Percentiles rank a stretch among this genome's conserved stretches.
These are phyloP conservation scores for Pelagomonas calceolata DNA, from an alignment of 108 stramenopile species.

Conservation along the genomic window DNA sequence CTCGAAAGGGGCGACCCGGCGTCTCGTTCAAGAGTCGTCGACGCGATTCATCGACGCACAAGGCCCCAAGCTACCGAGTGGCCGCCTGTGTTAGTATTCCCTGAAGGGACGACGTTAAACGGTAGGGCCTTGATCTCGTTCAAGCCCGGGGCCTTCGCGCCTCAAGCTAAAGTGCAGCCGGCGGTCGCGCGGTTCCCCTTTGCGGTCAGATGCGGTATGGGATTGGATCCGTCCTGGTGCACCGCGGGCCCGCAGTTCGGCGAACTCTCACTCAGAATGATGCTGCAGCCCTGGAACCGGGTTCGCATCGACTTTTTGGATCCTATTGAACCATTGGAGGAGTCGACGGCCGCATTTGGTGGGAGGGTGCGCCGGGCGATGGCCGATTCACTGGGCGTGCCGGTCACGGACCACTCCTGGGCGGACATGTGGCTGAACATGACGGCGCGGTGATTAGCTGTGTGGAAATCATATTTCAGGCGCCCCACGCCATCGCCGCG, in stretches of 20 bases:
- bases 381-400: constrained; percentile 14
- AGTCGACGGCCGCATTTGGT: constrained; percentile 15
- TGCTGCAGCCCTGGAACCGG: constrained; percentile 11
- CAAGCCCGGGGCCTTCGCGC: constrained; percentile 19
- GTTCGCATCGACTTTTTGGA: constrained; percentile 14
- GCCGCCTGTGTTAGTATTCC: constrained; percentile 17
- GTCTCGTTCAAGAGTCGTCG: neutral
- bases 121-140: constrained; percentile 17
- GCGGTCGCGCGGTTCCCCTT: constrained; percentile 15
- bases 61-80: neutral
- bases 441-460: too few relatives aligned
- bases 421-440: constrained; percentile 12
- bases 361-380: constrained; percentile 10
- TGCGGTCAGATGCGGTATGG: neutral
- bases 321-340: too few relatives aligned
- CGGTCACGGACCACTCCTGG: constrained; percentile 23
- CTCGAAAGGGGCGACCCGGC: neutral
- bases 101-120: constrained; percentile 24
- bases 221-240: constrained; percentile 13
- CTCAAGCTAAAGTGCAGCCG: constrained; percentile 19
- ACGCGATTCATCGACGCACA: neutral
- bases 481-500: too few relatives aligned
- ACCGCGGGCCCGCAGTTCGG: constrained; percentile 10
- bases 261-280: constrained; percentile 3
- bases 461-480: too few relatives aligned